phyloP scores from a whole-genome alignment of 148 eudicot species.

The Nyssa sinensis region DNA sequence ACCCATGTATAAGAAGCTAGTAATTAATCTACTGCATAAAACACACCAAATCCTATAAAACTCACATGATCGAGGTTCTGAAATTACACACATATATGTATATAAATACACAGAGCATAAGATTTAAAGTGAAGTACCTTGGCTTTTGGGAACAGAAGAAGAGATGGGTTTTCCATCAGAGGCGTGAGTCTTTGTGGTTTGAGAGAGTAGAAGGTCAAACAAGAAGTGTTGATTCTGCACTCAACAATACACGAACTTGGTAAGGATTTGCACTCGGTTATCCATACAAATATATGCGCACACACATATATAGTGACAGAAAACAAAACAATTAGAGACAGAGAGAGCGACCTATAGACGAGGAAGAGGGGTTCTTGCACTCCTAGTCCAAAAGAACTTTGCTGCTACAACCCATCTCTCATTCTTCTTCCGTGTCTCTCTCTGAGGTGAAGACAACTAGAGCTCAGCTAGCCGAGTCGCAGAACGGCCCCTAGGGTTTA shows the following conservation, averaged over 20 bases:
- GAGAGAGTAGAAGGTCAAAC: constrained; percentile 30
- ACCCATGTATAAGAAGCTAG: too few species aligned
- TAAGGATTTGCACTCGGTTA: not conserved
- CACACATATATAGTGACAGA: not conserved
- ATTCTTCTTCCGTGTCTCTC: not conserved
- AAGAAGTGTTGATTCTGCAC: constrained; percentile 55
- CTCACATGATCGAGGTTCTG: too few species aligned
- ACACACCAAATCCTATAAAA: too few species aligned
- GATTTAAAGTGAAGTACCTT: constrained; percentile 29
- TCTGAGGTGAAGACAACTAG: too few species aligned
- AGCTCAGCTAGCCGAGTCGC: too few species aligned
- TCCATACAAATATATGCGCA: not conserved
- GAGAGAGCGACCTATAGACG: constrained; percentile 25
- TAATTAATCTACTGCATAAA: too few species aligned
- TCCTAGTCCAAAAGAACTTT: constrained; percentile 54
- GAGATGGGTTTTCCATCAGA: constrained; percentile 35
- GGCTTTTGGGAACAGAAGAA: constrained; percentile 55
- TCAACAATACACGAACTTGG: not conserved
- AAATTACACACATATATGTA: not conserved
- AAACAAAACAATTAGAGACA: not conserved
- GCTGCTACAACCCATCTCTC: constrained; percentile 32
- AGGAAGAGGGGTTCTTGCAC: constrained; percentile 31
- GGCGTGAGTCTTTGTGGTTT: constrained; percentile 20
- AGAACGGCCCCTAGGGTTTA: too few species aligned
- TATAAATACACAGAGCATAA: not conserved